Percentiles rank a stretch among this genome's conserved stretches.
Evolutionary conservation across 495 filamentous ascomycete species (phyloP).

Genomic region (Oidiodendron maius): DNA sequence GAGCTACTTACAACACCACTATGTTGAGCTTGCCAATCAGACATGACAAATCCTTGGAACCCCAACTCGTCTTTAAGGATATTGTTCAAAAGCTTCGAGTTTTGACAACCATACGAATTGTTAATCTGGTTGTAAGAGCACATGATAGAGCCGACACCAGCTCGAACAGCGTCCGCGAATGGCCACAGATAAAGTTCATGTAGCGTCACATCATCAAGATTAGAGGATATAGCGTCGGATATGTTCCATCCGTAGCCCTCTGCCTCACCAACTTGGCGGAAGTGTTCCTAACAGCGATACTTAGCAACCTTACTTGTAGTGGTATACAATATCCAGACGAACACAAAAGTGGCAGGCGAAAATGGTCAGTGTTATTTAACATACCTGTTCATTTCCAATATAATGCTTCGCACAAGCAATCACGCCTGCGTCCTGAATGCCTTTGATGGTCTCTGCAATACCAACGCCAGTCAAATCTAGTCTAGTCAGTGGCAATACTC

Average conservation of each 20-base stretch:
- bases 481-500: background rate
- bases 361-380: background rate
- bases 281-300: conserved; percentile 54
- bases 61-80: conserved; percentile 88
- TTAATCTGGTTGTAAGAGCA: conserved; percentile 80
- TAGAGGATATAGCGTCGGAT: conserved; percentile 62
- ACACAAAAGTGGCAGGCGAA: background rate
- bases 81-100: conserved; percentile 72
- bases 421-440: conserved; percentile 77
- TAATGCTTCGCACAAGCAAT: conserved; percentile 85
- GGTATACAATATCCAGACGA: conserved; percentile 18
- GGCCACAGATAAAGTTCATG: conserved; percentile 94
- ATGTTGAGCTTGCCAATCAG: conserved; percentile 85
- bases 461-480: conserved; percentile 24
- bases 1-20: conserved; percentile 53
- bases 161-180: conserved; percentile 68
- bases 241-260: conserved; percentile 21
- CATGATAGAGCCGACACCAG: conserved; percentile 83
- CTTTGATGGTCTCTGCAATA: conserved; percentile 69
- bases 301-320: background rate
- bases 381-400: conserved; percentile 35
- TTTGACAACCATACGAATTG: conserved; percentile 64
- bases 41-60: conserved; percentile 94
- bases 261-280: conserved; percentile 76
- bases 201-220: conserved; percentile 91